Base-by-base conservation (phyloP, 2,329 filamentous ascomycete species). In the Pseudogymnoascus pannorum region DNA sequence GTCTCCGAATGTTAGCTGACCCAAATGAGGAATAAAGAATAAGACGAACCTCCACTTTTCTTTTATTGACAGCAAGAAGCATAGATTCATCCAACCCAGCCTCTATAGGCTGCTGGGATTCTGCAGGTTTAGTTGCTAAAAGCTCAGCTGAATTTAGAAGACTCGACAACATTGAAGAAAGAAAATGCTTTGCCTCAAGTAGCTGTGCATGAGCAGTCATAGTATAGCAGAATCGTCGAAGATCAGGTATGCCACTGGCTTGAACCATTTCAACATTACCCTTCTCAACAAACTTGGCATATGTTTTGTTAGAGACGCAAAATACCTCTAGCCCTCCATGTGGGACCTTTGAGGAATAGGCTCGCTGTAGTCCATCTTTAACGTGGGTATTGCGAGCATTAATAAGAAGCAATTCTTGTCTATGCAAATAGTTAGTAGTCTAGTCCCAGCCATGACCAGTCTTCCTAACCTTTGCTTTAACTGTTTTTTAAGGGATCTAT, bases 271-370 rank as follows among this genome's bases (percentile, higher is more conserved):
- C 66, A 5, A 44, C 38, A 51, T 71, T 70, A 7, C 72, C 72
- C 48, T 71, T 70, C 20, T 62, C 65, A 8, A 64, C 66, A 59
- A 71, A 70, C 58, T 73, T 71, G 36, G 72, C 68, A 62, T 75
- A 75, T 54, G 66, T 66, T n/a, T 63, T 70, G 62, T 74, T 75
- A 6, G 72, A 74, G 0, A 75, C 69, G 42, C 72, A 75, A 57
- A 75, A 75, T 2, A 75, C 71, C 18, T 74, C 65, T 3, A 74
- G 62, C 2, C 9, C 48, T 11, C 64, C 63, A 4, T 66, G 64
- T 1, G 68, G 60, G 3, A 63, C 62, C 24, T 70, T 66, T 0
- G 67, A 65, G 0, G 67, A 60, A 63, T 74, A 74, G 14, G 64
- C 66, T 4, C 18, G 62, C 51, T 66, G 67, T 2, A 75, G 65